Base-by-base conservation (phyloP, 306 rosid species). In the Acmispon strigosus region DNA sequence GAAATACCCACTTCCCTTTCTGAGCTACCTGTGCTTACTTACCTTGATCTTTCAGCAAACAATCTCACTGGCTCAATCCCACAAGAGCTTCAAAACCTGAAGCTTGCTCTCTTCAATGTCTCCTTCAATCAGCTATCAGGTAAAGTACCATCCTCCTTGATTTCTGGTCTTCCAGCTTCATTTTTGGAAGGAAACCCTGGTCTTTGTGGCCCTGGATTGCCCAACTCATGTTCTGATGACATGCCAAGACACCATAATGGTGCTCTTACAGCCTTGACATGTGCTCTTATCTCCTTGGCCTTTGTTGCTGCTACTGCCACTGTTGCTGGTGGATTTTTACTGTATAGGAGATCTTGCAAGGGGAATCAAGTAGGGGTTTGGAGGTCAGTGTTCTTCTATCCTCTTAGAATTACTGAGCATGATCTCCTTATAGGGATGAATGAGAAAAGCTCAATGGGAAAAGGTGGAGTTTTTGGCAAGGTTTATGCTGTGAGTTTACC, bases 81-180 rank as follows among this genome's bases (percentile, higher is more conserved):
- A 19, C 87, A 75, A 83, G 91, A 81, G 53, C 97, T 94, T 66
- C 90, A 94, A 69, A 90, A 94, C 80, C 75, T 94, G 73, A 94
- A 94, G 88, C 97, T 94, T 70, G 99, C 99, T 0, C 97, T 94
- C 61, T 94, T 94, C 80, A 94, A 94, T 66, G 96, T 94, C 0
- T 94, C 99, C 42, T 94, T 83, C 78, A 94, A 94, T 81, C 83
- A 77, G 55, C 88, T 94, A 48, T 94, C 99, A 9, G 99, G 99
- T 32, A 65, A 73, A 56, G 99, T 94, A 45, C 99, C 99, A 6
- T 80, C 76, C 66, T 84, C 96, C 47, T 75, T 94, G 77, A 83
- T 94, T 71, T 89, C 97, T 8, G 97, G 96, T 56, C 87, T 94
- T 2, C 99, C 99, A 6, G 99, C 99, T 45, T 94, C 99, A 14